Evolutionary conservation across 192 early-diverging fungal genomes (phyloP).

Genomic region (Globomyces pollinis-pini): DNA sequence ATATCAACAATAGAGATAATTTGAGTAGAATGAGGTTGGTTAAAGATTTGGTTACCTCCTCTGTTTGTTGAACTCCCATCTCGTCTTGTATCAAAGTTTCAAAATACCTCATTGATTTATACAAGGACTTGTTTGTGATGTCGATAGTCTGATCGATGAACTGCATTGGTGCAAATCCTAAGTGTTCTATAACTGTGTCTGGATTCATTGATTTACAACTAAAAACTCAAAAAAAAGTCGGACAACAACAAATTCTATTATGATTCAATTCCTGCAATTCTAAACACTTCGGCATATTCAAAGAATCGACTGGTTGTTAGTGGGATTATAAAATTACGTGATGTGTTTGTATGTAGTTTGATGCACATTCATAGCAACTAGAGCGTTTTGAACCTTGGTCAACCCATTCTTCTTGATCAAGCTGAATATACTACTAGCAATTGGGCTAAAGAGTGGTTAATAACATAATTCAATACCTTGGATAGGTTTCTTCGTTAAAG

Average conservation of each 20-base stretch:
- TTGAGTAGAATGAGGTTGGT: no score
- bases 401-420: slow-evolving; percentile 81
- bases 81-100: slow-evolving; percentile 59
- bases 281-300: slow-evolving; percentile 49
- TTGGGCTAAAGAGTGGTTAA: no score
- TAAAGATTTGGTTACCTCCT: slow-evolving; percentile 11
- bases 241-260: slow-evolving; percentile 3
- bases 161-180: slow-evolving; percentile 71
- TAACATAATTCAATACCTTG: no score
- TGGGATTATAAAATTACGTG: slow-evolving; percentile 28
- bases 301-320: slow-evolving; percentile 38
- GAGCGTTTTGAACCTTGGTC: slow-evolving; percentile 84
- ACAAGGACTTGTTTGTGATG: slow-evolving; percentile 64
- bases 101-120: slow-evolving; percentile 60
- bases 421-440: slow-evolving; percentile 76
- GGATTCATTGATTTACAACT: background rate
- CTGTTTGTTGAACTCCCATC: slow-evolving; percentile 22
- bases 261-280: slow-evolving; percentile 16
- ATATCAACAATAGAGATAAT: background rate
- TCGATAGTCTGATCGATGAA: slow-evolving; percentile 79
- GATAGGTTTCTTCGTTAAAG: slow-evolving; percentile 82
- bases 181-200: slow-evolving; percentile 45
- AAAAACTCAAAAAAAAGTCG: background rate
- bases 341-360: slow-evolving; percentile 69
- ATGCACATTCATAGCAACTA: slow-evolving; percentile 83